A percentile compares a stretch with the other conserved stretches of the same genome.
Evolutionary conservation across 495 filamentous ascomycete genomes (phyloP).

Genomic region (Glarea lozoyensis): DNA sequence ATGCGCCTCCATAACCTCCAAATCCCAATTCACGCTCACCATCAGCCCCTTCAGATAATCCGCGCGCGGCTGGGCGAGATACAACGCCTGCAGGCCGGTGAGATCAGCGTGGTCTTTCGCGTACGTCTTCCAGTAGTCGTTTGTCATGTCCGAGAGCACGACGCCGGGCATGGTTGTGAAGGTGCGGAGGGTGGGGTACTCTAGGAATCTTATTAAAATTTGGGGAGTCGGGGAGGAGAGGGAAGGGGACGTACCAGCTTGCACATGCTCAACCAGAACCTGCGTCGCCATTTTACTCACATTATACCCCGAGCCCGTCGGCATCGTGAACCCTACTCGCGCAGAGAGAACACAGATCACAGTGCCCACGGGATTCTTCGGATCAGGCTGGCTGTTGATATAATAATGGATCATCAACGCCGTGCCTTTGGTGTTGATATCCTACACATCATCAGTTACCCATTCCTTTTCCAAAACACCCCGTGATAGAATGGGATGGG

Average conservation of each 20-base stretch:
- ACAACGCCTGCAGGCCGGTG: slow-evolving; percentile 28
- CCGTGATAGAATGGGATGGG: no score
- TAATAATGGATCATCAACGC: slow-evolving; percentile 29
- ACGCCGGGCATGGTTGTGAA: slow-evolving; percentile 34
- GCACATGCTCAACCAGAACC: slow-evolving; percentile 27
- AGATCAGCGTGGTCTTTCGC: slow-evolving; percentile 29
- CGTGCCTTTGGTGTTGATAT: slow-evolving; percentile 31
- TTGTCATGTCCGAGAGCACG: slow-evolving; percentile 23
- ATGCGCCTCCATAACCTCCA: slow-evolving; percentile 29
- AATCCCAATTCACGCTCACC: slow-evolving; percentile 33
- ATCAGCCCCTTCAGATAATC: slow-evolving; percentile 30
- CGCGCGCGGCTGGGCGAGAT: slow-evolving; percentile 28
- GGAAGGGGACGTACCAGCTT: slow-evolving; percentile 18
- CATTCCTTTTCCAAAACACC: no score
- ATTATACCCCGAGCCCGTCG: slow-evolving; percentile 28
- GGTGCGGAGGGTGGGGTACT: slow-evolving; percentile 23
- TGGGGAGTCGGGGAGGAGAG: neutral
- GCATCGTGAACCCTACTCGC: slow-evolving; percentile 11
- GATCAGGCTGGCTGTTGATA: slow-evolving; percentile 21
- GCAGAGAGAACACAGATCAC: slow-evolving; percentile 22
- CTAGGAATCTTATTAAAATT: neutral
- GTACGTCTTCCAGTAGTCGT: slow-evolving; percentile 19
- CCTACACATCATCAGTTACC: slow-evolving; percentile 12
- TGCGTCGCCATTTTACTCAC: slow-evolving; percentile 26
- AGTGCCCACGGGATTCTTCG: slow-evolving; percentile 16